Evolutionary conservation across 2,329 filamentous ascomycete species (phyloP).

Genomic region (Polytolypa hystricis): DNA sequence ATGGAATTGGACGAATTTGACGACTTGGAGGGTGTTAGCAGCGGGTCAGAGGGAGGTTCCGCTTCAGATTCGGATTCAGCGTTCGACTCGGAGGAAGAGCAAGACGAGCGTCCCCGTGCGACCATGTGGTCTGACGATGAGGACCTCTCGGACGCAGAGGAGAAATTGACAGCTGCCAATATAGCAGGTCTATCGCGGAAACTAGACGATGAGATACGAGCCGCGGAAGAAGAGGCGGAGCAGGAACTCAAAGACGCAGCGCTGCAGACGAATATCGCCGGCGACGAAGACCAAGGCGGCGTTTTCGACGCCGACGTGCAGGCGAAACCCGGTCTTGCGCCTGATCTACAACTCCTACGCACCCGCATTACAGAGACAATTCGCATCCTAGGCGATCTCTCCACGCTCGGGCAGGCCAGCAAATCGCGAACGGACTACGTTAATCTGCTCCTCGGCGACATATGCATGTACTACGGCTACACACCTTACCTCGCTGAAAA

Average conservation of each 20-base stretch:
- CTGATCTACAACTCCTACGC: constrained; percentile 80
- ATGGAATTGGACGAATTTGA: constrained; percentile 39
- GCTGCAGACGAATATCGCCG: constrained; percentile 85
- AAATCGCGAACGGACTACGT: constrained; percentile 83
- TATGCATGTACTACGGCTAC: constrained; percentile 96
- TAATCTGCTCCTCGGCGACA: constrained; percentile 73
- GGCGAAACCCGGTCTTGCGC: constrained; percentile 59
- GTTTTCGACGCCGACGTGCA: constrained; percentile 48
- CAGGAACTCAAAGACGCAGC: constrained; percentile 76
- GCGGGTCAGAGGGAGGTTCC: constrained; percentile 37
- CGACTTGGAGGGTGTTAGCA: constrained; percentile 30
- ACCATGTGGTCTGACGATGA: constrained; percentile 94
- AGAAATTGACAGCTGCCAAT: constrained; percentile 87
- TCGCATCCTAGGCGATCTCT: constrained; percentile 79
- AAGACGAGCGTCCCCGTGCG: constrained; percentile 45
- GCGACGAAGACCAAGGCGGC: constrained; percentile 60
- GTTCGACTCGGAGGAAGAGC: constrained; percentile 61
- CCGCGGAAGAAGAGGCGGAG: constrained; percentile 71
- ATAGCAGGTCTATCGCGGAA: constrained; percentile 84
- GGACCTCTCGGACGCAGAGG: constrained; percentile 75
- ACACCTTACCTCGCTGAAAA: constrained; percentile 91
- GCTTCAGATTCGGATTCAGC: constrained; percentile 39
- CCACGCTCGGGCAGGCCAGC: constrained; percentile 65
- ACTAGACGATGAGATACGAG: constrained; percentile 64
- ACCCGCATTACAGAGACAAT: constrained; percentile 87